A percentile compares a stretch with the other conserved stretches of the same genome.
Evolutionary conservation across 2,329 filamentous ascomycete genomes (phyloP).

Genomic region (Neonectria magnoliae): DNA sequence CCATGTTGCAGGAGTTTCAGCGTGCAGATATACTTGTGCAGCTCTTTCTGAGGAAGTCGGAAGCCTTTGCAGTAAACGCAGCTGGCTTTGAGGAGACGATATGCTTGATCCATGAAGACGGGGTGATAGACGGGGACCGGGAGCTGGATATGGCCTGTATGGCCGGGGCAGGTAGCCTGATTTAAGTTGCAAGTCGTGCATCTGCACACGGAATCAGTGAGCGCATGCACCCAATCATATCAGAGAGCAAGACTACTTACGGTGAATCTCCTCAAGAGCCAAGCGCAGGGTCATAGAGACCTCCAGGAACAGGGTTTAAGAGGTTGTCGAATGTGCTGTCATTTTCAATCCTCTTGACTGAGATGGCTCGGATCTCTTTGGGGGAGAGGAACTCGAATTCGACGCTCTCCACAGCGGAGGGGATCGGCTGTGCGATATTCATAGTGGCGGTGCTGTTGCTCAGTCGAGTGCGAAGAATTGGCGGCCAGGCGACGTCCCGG

Average conservation of each 20-base stretch:
- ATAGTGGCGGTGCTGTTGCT: conserved; percentile 52
- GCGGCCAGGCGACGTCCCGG: conserved; percentile 36
- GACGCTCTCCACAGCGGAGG: conserved; percentile 85
- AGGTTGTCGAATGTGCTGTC: conserved; percentile 93
- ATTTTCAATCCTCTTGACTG: conserved; percentile 93
- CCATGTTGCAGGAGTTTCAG: conserved; percentile 87
- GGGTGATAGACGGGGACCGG: conserved; percentile 95
- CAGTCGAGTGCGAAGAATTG: conserved; percentile 30
- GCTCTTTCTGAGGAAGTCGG: conserved; percentile 77
- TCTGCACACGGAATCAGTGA: conserved; percentile 55
- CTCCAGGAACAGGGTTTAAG: conserved; percentile 87
- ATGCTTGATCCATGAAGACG: conserved; percentile 93
- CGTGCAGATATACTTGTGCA: conserved; percentile 85
- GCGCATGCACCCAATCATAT: conserved; percentile 12
- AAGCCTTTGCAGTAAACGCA: conserved; percentile 93
- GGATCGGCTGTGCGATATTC: conserved; percentile 83
- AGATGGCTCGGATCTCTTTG: conserved; percentile 86
- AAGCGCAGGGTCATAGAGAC: conserved; percentile 90
- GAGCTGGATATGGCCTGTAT: conserved; percentile 94
- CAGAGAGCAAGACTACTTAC: conserved; percentile 57
- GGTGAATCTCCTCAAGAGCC: conserved; percentile 88
- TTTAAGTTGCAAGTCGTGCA: conserved; percentile 93
- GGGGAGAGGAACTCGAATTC: conserved; percentile 88
- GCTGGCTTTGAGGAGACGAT: conserved; percentile 84
- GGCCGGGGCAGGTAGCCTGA: conserved; percentile 85